A percentile compares a stretch with the other conserved stretches of the same genome.
Evolutionary conservation across 2,329 filamentous ascomycete species (phyloP).

Genomic region (Fusarium sp.): DNA sequence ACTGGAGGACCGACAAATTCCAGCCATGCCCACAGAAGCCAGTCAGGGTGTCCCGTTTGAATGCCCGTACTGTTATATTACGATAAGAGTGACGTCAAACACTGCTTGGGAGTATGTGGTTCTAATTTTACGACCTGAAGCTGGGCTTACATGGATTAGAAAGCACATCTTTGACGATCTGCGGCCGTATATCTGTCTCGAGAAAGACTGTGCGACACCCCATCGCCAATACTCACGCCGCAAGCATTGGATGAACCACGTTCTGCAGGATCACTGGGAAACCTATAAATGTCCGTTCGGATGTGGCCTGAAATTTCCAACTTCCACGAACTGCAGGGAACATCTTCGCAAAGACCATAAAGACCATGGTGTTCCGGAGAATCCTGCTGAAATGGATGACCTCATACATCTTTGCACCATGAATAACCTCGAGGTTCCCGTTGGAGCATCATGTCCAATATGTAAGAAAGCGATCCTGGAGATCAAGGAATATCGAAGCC

Average conservation of each 20-base stretch:
- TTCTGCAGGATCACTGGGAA: not conserved
- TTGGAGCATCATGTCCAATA: not conserved
- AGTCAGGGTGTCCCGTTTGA: not conserved
- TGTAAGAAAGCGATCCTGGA: not conserved
- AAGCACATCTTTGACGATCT: not conserved
- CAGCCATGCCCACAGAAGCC: not conserved
- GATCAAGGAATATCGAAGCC: not conserved
- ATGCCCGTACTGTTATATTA: not conserved
- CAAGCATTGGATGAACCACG: not conserved
- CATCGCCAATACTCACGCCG: not conserved
- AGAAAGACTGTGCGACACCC: not conserved
- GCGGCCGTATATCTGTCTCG: not conserved
- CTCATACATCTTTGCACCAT: not conserved
- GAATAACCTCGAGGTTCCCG: not conserved
- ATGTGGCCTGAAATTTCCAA: rapidly evolving
- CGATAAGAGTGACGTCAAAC: not conserved
- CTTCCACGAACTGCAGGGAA: rapidly evolving
- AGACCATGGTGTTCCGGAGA: no score
- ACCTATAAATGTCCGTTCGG: not conserved
- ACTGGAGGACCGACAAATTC: no score
- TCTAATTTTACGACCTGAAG: not conserved
- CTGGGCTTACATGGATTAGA: not conserved
- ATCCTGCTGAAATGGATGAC: not conserved
- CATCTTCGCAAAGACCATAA: not conserved
- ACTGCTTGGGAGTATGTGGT: not conserved